Conservation (phyloP, 192 early-diverging fungal species). For the Fimicolochytrium jonesii region DNA sequence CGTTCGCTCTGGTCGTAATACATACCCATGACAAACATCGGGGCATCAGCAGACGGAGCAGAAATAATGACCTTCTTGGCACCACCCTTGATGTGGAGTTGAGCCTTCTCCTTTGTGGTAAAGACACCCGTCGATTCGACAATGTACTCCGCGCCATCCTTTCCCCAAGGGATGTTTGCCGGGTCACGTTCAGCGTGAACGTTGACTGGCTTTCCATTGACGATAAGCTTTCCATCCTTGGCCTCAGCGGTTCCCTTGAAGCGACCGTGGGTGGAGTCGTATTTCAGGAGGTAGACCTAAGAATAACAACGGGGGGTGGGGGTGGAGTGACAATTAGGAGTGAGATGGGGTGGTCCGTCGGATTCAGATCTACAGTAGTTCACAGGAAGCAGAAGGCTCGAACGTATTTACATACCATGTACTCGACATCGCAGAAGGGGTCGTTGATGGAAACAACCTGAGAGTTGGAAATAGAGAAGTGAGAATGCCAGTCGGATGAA, state of each 20-base stretch:
- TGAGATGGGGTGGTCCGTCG: no score
- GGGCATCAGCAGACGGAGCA: constrained; percentile 92
- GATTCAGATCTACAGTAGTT: no score
- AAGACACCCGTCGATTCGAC: constrained; percentile 99
- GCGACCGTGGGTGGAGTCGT: constrained; percentile 97
- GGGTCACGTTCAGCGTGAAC: constrained; percentile 78
- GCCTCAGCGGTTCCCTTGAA: constrained; percentile 78
- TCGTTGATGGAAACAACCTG: constrained; percentile 93
- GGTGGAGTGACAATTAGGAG: no score
- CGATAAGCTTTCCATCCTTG: constrained; percentile 82
- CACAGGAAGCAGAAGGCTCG: no score
- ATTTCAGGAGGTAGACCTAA: constrained; percentile 90
- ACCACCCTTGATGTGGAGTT: constrained; percentile 81
- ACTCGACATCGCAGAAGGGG: constrained; percentile 92
- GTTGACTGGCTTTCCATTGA: constrained; percentile 78
- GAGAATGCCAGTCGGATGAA: no score
- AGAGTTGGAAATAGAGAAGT: no score
- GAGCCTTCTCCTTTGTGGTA: constrained; percentile 85
- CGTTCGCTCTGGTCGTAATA: neutral
- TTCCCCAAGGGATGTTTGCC: constrained; percentile 85
- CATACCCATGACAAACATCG: constrained; percentile 87
- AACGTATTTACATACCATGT: constrained; percentile 85
- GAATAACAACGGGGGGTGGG: no score
- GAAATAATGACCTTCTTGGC: constrained; percentile 99
- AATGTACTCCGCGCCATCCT: constrained; percentile 78